phyloP scores from a whole-genome alignment of 257 asterid genomes.

The Lavandula angustifolia region DNA sequence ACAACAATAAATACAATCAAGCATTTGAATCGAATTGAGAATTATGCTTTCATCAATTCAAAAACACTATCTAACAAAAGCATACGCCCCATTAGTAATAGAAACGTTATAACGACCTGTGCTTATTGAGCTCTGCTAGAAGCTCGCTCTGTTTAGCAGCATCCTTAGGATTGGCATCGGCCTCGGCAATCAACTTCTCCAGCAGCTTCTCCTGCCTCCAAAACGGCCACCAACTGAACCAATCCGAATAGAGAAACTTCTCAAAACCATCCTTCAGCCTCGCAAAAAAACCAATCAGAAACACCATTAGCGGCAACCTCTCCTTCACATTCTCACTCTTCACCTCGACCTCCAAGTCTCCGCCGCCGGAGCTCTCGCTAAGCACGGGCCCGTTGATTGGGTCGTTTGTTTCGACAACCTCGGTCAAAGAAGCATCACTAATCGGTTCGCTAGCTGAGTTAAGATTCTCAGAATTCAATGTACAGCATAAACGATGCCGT shows the following conservation, averaged over 20 bases:
- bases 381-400: constrained; percentile 30
- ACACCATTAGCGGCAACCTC: constrained; percentile 61
- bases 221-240: constrained; percentile 90
- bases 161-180: constrained; percentile 80
- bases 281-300: constrained; percentile 59
- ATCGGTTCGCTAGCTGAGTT: constrained; percentile 36
- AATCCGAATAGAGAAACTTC: constrained; percentile 55
- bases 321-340: constrained; percentile 42
- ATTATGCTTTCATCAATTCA: neutral
- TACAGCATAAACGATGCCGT: constrained; percentile 50
- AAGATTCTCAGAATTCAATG: constrained; percentile 55
- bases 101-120: constrained; percentile 45
- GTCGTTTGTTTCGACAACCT: constrained; percentile 30
- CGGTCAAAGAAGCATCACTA: constrained; percentile 33
- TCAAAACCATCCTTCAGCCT: constrained; percentile 52
- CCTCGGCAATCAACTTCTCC: constrained; percentile 72
- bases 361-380: constrained; percentile 32
- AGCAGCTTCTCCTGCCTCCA: constrained; percentile 76
- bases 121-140: constrained; percentile 84
- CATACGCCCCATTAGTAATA: neutral
- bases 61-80: neutral
- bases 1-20: constrained; percentile 15
- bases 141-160: constrained; percentile 72
- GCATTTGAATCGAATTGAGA: neutral
- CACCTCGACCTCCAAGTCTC: constrained; percentile 36